Conservation (phyloP, 805 yeast genomes). For the Zygoascus biomembranicola region DNA sequence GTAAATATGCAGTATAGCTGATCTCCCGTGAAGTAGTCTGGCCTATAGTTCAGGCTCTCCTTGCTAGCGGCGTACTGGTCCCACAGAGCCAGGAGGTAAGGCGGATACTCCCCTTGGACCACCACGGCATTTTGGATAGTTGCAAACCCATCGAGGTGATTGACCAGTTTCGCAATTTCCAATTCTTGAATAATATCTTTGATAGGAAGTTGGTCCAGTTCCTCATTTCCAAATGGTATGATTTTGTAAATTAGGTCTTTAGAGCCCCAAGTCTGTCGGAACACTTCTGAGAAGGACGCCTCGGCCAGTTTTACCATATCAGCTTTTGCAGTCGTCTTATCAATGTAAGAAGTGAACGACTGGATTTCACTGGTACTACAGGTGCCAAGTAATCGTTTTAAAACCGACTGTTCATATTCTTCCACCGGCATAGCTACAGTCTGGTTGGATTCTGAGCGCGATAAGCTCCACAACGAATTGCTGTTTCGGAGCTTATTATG, state of each 20-base stretch:
- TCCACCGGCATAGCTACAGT: slow-evolving; percentile 28
- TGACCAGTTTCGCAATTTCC: slow-evolving; percentile 35
- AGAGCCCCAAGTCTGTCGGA: slow-evolving; percentile 22
- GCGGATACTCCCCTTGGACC: slow-evolving; percentile 40
- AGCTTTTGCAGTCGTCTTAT: slow-evolving; percentile 12
- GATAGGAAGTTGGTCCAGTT: slow-evolving; percentile 34
- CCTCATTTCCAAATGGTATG: slow-evolving; percentile 44
- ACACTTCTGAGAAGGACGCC: slow-evolving; percentile 42
- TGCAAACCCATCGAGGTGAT: slow-evolving; percentile 37
- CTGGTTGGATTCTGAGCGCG: slow-evolving; percentile 13
- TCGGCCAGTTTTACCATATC: slow-evolving; percentile 37
- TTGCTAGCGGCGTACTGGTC: slow-evolving; percentile 30
- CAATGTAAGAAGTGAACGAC: slow-evolving; percentile 28
- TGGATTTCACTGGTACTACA: slow-evolving; percentile 30
- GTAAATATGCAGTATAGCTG: slow-evolving; percentile 32
- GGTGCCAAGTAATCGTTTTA: slow-evolving; percentile 29
- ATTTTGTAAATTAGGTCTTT: slow-evolving; percentile 37
- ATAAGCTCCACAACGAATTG: slow-evolving; percentile 38
- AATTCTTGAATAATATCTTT: slow-evolving; percentile 41
- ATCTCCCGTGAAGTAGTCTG: slow-evolving; percentile 28
- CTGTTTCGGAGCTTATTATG: slow-evolving; percentile 45
- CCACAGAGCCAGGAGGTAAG: slow-evolving; percentile 36
- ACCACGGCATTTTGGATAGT: slow-evolving; percentile 36
- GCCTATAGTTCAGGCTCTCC: slow-evolving; percentile 32
- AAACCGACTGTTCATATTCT: slow-evolving; percentile 30